A percentile compares a stretch with the other conserved stretches of the same genome.
Conservation (phyloP, 2,329 filamentous ascomycete genomes). For the Nemania sp. region DNA sequence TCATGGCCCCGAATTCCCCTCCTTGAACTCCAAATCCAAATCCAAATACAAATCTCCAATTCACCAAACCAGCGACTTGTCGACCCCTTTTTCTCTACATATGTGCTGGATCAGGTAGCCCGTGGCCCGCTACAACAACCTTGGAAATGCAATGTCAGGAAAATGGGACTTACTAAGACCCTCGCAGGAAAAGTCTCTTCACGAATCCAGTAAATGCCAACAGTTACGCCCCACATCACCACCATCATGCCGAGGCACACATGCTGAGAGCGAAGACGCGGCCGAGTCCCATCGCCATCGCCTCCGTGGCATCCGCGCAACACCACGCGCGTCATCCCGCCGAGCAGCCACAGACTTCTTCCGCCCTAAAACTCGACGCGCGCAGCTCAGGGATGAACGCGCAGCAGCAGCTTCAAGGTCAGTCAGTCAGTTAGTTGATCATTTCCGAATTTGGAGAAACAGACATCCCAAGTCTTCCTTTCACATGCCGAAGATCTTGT, state of each 20-base stretch:
- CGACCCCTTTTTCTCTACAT: neutral
- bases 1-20: conserved; percentile 24
- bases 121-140: conserved; percentile 4
- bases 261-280: conserved; percentile 43
- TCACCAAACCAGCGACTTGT: conserved; percentile 13
- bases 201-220: conserved; percentile 33
- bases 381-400: conserved; percentile 45
- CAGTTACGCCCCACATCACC: conserved; percentile 32
- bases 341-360: conserved; percentile 33
- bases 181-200: conserved; percentile 41
- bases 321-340: conserved; percentile 32
- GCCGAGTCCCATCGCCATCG: conserved; percentile 43
- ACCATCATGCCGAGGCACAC: conserved; percentile 50
- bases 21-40: conserved; percentile 27
- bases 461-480: conserved; percentile 16
- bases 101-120: neutral
- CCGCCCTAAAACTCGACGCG: conserved; percentile 34
- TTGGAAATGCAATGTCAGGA: conserved; percentile 10
- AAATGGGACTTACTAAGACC: conserved; percentile 31
- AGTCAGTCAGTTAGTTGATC: conserved; percentile 49
- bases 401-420: conserved; percentile 55
- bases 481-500: conserved; percentile 36
- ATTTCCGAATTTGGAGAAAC: conserved; percentile 13
- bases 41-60: no score
- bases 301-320: conserved; percentile 38